Evolutionary conservation across 192 early-diverging fungal species (phyloP).

Genomic region (Coemansia sp.): DNA sequence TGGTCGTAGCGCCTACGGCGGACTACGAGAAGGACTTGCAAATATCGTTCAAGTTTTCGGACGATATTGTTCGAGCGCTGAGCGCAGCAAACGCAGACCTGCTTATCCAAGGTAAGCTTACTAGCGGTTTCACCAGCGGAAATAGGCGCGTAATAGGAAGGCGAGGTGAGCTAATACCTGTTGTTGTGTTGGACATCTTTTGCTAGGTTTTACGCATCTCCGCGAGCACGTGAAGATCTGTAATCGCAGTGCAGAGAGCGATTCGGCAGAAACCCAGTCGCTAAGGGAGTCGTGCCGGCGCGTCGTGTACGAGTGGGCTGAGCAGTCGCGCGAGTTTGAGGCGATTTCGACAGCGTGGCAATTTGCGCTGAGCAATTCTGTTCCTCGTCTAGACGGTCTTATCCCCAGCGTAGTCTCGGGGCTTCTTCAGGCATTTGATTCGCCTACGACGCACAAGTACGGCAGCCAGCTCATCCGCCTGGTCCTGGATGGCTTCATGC

Average conservation of each 20-base stretch:
- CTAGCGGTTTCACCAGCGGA: background rate
- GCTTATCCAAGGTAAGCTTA: constrained; percentile 49
- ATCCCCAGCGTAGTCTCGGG: constrained; percentile 22
- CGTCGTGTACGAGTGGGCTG: constrained; percentile 51
- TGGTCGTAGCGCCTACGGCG: background rate
- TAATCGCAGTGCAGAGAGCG: constrained; percentile 9
- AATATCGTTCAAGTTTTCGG: constrained; percentile 35
- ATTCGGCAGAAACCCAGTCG: constrained; percentile 7
- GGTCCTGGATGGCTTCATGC: constrained; percentile 35
- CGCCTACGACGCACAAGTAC: constrained; percentile 7
- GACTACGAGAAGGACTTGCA: constrained; percentile 25
- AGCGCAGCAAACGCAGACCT: constrained; percentile 38
- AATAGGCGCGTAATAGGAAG: too few species aligned
- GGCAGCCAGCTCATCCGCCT: constrained; percentile 30
- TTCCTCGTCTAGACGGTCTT: constrained; percentile 33
- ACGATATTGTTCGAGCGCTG: constrained; percentile 35
- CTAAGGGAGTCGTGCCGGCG: constrained; percentile 36
- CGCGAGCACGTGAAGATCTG: constrained; percentile 54
- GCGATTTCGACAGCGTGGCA: constrained; percentile 34
- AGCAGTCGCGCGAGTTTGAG: constrained; percentile 17
- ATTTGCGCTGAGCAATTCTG: constrained; percentile 14
- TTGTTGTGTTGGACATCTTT: background rate
- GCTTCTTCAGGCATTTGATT: constrained; percentile 30
- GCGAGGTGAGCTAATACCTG: too few species aligned
- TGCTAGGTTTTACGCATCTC: constrained; percentile 45